phyloP scores from a whole-genome alignment of 768 basidiomycete species.

The Mycena latifolia region DNA sequence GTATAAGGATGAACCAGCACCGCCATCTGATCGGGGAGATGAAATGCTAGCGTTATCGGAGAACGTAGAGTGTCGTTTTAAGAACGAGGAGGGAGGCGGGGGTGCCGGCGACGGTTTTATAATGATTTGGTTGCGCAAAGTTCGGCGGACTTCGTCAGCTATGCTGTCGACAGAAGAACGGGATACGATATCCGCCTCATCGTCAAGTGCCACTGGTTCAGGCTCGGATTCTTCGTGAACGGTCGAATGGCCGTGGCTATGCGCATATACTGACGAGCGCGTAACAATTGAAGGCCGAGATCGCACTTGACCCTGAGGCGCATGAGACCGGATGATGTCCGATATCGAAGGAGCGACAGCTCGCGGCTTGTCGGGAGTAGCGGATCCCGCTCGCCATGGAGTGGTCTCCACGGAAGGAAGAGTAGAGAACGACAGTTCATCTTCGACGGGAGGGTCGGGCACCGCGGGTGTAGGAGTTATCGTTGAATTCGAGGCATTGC shows the following conservation, averaged over 20 bases:
- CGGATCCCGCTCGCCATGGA: slow-evolving; percentile 37
- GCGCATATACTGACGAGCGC: slow-evolving; percentile 61
- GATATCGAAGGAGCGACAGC: slow-evolving; percentile 83
- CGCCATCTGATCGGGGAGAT: slow-evolving; percentile 69
- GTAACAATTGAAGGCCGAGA: slow-evolving; percentile 58
- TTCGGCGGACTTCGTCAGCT: slow-evolving; percentile 83
- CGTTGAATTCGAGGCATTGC: slow-evolving; percentile 36
- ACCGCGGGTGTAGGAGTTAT: slow-evolving; percentile 30
- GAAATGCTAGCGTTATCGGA: slow-evolving; percentile 69
- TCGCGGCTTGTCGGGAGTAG: slow-evolving; percentile 52
- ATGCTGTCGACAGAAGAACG: slow-evolving; percentile 93
- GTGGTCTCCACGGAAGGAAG: slow-evolving; percentile 35
- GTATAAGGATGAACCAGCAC: slow-evolving; percentile 62
- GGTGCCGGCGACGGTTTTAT: slow-evolving; percentile 48
- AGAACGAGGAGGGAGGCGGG: slow-evolving; percentile 55
- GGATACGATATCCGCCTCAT: slow-evolving; percentile 75
- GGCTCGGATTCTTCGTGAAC: slow-evolving; percentile 68
- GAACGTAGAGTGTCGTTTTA: slow-evolving; percentile 62
- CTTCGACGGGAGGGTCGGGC: slow-evolving; percentile 20
- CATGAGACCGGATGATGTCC: slow-evolving; percentile 87
- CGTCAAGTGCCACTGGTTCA: slow-evolving; percentile 61
- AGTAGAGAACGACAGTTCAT: slow-evolving; percentile 20
- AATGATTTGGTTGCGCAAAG: slow-evolving; percentile 70
- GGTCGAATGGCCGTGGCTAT: slow-evolving; percentile 60
- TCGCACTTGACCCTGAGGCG: slow-evolving; percentile 69